A percentile compares a stretch with the other conserved stretches of the same genome.
Conservation (phyloP, 352 stramenopile species). For the Phytophthora hybrid region DNA sequence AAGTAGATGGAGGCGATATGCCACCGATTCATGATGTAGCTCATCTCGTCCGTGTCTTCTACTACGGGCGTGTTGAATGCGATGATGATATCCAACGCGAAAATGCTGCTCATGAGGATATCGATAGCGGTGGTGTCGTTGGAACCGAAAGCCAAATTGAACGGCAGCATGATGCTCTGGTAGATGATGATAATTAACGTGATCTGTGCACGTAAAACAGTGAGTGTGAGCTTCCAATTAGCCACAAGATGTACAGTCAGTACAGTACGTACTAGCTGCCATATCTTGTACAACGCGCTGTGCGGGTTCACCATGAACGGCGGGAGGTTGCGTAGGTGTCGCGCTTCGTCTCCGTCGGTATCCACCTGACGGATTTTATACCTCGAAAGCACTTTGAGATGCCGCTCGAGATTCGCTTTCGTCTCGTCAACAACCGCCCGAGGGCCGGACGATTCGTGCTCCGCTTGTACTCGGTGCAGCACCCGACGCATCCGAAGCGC, state of each 20-base stretch:
- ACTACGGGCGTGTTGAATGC: slow-evolving; percentile 80
- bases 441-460: slow-evolving; percentile 17
- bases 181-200: slow-evolving; percentile 83
- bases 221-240: too few species aligned
- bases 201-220: slow-evolving; percentile 31
- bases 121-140: slow-evolving; percentile 60
- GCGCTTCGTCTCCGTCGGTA: slow-evolving; percentile 46
- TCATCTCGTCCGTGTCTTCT: slow-evolving; percentile 45
- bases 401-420: slow-evolving; percentile 65
- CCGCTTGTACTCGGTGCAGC: slow-evolving; percentile 49
- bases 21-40: slow-evolving; percentile 71
- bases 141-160: slow-evolving; percentile 64
- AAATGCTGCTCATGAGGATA: slow-evolving; percentile 71
- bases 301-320: slow-evolving; percentile 76
- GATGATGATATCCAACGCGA: slow-evolving; percentile 74
- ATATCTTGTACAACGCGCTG: slow-evolving; percentile 73
- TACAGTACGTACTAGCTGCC: slow-evolving; percentile 65
- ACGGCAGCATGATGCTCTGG: slow-evolving; percentile 79
- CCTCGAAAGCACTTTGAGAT: slow-evolving; percentile 75
- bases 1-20: slow-evolving; percentile 65
- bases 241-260: too few species aligned
- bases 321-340: slow-evolving; percentile 49
- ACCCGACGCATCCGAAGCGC: slow-evolving; percentile 61
- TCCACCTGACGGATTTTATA: slow-evolving; percentile 82
- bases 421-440: slow-evolving; percentile 45